Conservation (phyloP, 345 rosid genomes). For the Brassica cretica region DNA sequence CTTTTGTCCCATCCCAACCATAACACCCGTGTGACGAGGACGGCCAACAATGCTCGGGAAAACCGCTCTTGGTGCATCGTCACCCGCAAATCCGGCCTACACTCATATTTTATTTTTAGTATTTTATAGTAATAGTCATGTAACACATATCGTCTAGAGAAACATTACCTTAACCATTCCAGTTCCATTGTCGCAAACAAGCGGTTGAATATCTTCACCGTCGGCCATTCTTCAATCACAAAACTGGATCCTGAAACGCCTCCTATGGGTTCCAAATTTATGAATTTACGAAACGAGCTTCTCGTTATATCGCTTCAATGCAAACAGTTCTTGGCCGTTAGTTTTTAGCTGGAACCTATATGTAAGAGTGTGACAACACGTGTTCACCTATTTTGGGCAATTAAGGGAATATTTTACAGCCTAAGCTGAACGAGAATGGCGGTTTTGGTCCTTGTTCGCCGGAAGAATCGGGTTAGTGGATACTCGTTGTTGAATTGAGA, state of each 20-base stretch:
- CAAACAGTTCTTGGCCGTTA: slow-evolving; percentile 26
- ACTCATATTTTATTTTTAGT: neutral
- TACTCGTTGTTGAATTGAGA: neutral
- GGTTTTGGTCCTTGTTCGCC: slow-evolving; percentile 14
- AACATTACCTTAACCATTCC: slow-evolving; percentile 39
- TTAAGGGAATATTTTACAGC: neutral
- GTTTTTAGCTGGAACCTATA: slow-evolving; percentile 20
- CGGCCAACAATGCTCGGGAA: slow-evolving; percentile 70
- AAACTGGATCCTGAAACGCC: slow-evolving; percentile 9
- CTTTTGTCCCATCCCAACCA: slow-evolving; percentile 80
- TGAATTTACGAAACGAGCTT: slow-evolving; percentile 9
- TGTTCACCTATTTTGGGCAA: slow-evolving; percentile 19
- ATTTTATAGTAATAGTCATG: neutral
- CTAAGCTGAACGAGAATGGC: neutral
- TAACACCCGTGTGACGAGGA: slow-evolving; percentile 72
- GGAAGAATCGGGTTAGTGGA: slow-evolving; percentile 4
- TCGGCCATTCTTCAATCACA: slow-evolving; percentile 31
- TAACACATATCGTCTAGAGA: slow-evolving; percentile 9
- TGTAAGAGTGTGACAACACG: slow-evolving; percentile 18
- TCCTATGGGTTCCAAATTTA: slow-evolving; percentile 24
- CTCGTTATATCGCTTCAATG: slow-evolving; percentile 19
- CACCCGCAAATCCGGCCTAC: slow-evolving; percentile 77
- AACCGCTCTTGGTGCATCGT: slow-evolving; percentile 72
- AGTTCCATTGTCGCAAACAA: slow-evolving; percentile 38
- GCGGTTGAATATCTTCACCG: slow-evolving; percentile 34